These are phyloP conservation scores for Teunomyces pallodes DNA, from an alignment of 805 yeast genomes.

Conservation along the genomic window DNA sequence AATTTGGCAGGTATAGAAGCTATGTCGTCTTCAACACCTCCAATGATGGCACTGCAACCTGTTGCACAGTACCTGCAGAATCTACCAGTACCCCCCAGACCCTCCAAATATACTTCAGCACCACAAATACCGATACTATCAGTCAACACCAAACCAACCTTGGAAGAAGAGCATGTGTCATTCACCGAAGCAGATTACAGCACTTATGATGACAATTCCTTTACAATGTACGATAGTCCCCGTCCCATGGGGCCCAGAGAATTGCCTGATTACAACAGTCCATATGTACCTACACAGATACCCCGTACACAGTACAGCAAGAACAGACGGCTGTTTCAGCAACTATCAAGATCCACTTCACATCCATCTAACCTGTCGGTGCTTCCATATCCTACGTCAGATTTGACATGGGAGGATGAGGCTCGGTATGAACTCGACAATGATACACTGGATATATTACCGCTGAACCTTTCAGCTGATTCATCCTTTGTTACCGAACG, in stretches of 20 bases:
- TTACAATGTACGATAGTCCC: slow-evolving; percentile 28
- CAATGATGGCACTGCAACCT: background rate
- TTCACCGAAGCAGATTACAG: background rate
- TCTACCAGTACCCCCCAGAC: background rate
- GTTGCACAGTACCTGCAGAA: no score
- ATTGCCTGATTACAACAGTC: slow-evolving; percentile 30
- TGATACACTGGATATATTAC: background rate
- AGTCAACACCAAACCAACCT: background rate
- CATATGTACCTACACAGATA: background rate
- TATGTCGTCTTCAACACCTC: background rate
- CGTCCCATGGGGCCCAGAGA: slow-evolving; percentile 42
- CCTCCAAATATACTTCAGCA: background rate
- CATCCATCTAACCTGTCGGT: slow-evolving; percentile 2
- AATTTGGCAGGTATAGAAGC: background rate
- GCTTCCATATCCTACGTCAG: slow-evolving; percentile 6
- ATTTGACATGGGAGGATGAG: slow-evolving; percentile 4
- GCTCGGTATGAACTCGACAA: background rate
- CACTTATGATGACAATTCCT: slow-evolving; percentile 18
- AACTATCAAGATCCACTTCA: slow-evolving; percentile 7
- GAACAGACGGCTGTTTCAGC: slow-evolving; percentile 10
- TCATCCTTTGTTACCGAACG: background rate
- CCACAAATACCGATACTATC: background rate
- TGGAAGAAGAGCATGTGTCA: background rate
- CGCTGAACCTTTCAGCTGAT: background rate
- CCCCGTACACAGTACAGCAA: background rate